These are phyloP conservation scores for Penicillium polonicum DNA, from an alignment of 2,329 filamentous ascomycete species.

Conservation along the genomic window DNA sequence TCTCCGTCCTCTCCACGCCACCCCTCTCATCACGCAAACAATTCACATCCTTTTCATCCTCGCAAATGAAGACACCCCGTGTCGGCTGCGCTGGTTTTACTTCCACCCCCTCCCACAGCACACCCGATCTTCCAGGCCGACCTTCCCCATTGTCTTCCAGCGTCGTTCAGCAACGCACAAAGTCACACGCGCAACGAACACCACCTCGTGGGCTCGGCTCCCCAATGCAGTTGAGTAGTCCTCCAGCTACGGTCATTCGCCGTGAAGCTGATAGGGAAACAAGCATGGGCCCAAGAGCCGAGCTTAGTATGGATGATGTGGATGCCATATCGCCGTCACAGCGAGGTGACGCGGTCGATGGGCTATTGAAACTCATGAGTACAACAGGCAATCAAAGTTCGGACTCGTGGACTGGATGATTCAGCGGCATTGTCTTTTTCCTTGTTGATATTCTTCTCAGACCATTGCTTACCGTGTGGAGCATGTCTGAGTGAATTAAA, in stretches of 20 bases:
- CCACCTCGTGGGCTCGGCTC: slow-evolving; percentile 26
- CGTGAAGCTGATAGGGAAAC: slow-evolving; percentile 14
- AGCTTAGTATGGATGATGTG: not conserved
- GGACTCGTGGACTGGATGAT: slow-evolving; percentile 26
- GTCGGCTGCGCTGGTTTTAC: slow-evolving; percentile 17
- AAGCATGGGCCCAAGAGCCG: slow-evolving; percentile 11
- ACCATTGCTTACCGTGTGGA: not conserved
- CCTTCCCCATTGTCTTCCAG: slow-evolving; percentile 15
- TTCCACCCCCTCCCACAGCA: slow-evolving; percentile 22
- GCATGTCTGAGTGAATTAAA: not conserved
- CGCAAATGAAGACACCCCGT: slow-evolving; percentile 22
- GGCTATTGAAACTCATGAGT: slow-evolving; percentile 42
- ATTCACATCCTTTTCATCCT: slow-evolving; percentile 14
- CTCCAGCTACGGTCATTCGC: slow-evolving; percentile 31
- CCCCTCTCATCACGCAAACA: slow-evolving; percentile 18
- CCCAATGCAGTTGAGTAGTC: slow-evolving; percentile 39
- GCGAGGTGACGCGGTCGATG: slow-evolving; percentile 40
- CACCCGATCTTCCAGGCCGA: slow-evolving; percentile 23
- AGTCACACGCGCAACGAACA: slow-evolving; percentile 17
- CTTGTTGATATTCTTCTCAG: slow-evolving; percentile 4
- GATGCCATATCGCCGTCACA: slow-evolving; percentile 29
- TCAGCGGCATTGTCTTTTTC: not conserved
- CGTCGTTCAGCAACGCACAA: slow-evolving; percentile 11
- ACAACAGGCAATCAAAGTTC: slow-evolving; percentile 31
- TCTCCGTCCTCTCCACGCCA: slow-evolving; percentile 22